Conservation (phyloP, 176 grass and related monocot genomes). For the Olyra latifolia region DNA sequence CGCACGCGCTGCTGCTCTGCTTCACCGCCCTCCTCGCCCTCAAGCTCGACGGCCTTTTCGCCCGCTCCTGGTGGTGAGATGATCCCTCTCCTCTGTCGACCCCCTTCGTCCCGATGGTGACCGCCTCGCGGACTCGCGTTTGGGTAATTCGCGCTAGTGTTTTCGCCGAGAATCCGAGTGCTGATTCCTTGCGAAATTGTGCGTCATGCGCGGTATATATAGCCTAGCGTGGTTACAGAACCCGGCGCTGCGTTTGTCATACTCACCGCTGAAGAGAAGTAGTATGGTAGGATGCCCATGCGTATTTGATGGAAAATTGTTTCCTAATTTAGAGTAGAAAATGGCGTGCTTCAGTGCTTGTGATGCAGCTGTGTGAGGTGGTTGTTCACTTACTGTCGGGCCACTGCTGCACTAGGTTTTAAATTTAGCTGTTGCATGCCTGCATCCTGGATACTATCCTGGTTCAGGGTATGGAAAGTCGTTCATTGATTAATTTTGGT, state of each 20-base stretch:
- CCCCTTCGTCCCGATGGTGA: background rate
- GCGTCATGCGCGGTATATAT: background rate
- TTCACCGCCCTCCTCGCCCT: slow-evolving; percentile 71
- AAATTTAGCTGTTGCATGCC: background rate
- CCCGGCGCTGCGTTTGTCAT: background rate
- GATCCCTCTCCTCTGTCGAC: too few species aligned
- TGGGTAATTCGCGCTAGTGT: background rate
- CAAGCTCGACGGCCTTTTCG: slow-evolving; percentile 63
- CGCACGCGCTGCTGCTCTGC: slow-evolving; percentile 73
- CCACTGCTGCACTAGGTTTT: background rate
- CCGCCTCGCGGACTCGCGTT: background rate
- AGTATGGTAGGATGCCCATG: background rate
- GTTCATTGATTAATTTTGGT: slow-evolving; percentile 8
- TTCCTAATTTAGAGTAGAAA: background rate
- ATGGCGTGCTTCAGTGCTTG: background rate
- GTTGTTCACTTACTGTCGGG: background rate
- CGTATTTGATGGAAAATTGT: background rate
- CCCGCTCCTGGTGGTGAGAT: slow-evolving; percentile 69
- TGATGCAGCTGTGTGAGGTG: background rate
- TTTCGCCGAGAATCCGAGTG: background rate
- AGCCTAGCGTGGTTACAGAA: background rate
- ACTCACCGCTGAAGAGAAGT: background rate
- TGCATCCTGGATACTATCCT: background rate
- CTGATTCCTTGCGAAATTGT: background rate
- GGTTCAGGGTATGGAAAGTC: background rate